phyloP scores from a whole-genome alignment of 1,284 basidiomycete species.

The Golubevia sp. region DNA sequence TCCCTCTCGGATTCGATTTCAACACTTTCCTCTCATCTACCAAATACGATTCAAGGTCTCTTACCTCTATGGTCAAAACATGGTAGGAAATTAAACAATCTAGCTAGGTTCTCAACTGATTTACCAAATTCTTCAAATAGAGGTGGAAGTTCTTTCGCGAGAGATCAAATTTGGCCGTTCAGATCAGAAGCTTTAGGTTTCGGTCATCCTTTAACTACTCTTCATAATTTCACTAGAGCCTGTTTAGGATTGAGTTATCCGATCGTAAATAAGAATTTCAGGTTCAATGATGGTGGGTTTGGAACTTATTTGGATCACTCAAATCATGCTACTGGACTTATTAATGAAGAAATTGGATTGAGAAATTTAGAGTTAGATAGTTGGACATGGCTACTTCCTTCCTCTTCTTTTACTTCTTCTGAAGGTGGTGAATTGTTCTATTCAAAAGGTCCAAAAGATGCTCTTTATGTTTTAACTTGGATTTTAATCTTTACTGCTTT shows the following conservation, averaged over 20 bases:
- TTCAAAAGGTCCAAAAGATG: constrained; percentile 18
- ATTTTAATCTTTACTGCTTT: constrained; percentile 41
- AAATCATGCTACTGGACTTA: no score
- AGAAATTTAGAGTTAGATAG: no score
- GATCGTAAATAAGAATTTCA: neutral
- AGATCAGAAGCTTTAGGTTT: constrained; percentile 44
- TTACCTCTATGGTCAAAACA: constrained; percentile 33
- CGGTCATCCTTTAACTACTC: constrained; percentile 41
- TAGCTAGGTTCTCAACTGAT: constrained; percentile 35
- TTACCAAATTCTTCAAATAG: constrained; percentile 38
- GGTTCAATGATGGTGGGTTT: no score
- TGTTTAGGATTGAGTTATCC: constrained; percentile 39
- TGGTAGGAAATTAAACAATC: constrained; percentile 16
- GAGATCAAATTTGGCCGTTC: constrained; percentile 28
- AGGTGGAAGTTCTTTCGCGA: constrained; percentile 8
- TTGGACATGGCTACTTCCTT: no score
- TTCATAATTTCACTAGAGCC: constrained; percentile 41
- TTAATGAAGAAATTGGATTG: no score
- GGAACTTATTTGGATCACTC: no score
- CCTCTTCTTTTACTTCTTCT: no score
- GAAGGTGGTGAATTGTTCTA: no score
- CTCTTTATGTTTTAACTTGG: constrained; percentile 38
- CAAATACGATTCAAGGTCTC: neutral
- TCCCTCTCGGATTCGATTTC: neutral
- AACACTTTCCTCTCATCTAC: no score